Evolutionary conservation across 129 eudicot species (phyloP).

Genomic region (Helianthus annuus): HanXRQr2.0-SUNRISE NC_035441.2:120491759-120492258

Average conservation of each 20-base stretch:
- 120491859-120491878: constrained; percentile 71
- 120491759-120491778: constrained; percentile 80
- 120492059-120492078: constrained; percentile 79
- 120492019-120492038: constrained; percentile 79
- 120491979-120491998: constrained; percentile 75
- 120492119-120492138: constrained; percentile 88
- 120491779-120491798: constrained; percentile 48
- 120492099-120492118: constrained; percentile 37
- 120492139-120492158: constrained; percentile 64
- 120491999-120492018: constrained; percentile 64
- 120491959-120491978: constrained; percentile 73
- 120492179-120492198: constrained; percentile 31
- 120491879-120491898: constrained; percentile 75
- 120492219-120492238: constrained; percentile 26
- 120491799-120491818: constrained; percentile 50
- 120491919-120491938: constrained; percentile 69
- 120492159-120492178: constrained; percentile 62
- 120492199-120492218: constrained; percentile 32
- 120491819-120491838: constrained; percentile 56
- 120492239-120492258: constrained; percentile 39
- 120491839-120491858: constrained; percentile 84
- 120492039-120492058: constrained; percentile 62
- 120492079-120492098: constrained; percentile 57
- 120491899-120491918: constrained; percentile 59
- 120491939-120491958: constrained; percentile 69